Evolutionary conservation across 768 basidiomycete genomes (phyloP).

Genomic region (Lentinula lateritia): DNA sequence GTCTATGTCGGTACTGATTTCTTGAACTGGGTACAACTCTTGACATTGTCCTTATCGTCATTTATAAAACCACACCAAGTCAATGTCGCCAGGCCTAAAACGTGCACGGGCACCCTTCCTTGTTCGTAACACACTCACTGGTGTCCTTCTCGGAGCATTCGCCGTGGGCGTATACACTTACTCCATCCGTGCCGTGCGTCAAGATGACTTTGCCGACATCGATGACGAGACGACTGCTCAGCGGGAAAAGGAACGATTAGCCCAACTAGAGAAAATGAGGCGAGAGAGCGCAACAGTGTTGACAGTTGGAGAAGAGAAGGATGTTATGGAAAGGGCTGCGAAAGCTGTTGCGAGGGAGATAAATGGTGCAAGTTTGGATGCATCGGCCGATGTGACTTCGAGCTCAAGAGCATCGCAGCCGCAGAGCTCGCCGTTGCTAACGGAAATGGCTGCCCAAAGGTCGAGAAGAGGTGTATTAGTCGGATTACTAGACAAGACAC

Average conservation of each 20-base stretch:
- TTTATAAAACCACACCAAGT: conserved; percentile 28
- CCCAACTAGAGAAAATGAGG: conserved; percentile 16
- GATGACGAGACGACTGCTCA: conserved; percentile 66
- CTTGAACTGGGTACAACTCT: background rate
- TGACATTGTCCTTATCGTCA: background rate
- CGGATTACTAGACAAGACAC: conserved; percentile 34
- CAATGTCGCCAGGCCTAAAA: conserved; percentile 82
- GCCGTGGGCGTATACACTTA: conserved; percentile 84
- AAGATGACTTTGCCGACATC: conserved; percentile 86
- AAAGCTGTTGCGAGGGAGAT: conserved; percentile 8
- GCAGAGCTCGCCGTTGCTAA: background rate
- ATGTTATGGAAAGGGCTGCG: conserved; percentile 17
- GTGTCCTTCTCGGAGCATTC: conserved; percentile 65
- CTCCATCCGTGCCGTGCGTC: conserved; percentile 90
- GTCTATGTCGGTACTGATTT: background rate
- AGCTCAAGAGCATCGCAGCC: background rate
- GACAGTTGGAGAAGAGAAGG: conserved; percentile 25
- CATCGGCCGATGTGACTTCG: background rate
- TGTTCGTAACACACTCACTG: conserved; percentile 74
- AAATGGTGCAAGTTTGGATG: background rate
- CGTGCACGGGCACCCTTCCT: conserved; percentile 86
- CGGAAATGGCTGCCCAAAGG: background rate
- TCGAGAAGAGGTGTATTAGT: conserved; percentile 36
- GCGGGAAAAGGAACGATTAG: conserved; percentile 11
- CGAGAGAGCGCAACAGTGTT: conserved; percentile 14